Percentiles rank a stretch among this genome's conserved stretches.
Conservation (phyloP, 805 yeast genomes). For the Saccharomyces mikatae region DNA sequence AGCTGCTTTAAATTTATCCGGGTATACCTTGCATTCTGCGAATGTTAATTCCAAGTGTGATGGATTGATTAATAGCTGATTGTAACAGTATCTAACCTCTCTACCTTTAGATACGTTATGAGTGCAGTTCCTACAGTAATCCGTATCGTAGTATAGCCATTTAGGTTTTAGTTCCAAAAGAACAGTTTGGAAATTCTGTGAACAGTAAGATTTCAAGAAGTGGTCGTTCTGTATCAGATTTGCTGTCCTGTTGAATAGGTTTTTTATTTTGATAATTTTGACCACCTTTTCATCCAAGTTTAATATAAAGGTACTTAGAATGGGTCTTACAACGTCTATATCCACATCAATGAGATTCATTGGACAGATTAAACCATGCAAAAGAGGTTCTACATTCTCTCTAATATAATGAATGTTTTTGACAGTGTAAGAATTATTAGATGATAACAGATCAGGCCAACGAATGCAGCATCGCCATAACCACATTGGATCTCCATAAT, state of each 20-base stretch:
- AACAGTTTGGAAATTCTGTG: background rate
- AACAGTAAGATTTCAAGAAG: conserved; percentile 15
- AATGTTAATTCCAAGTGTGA: conserved; percentile 8
- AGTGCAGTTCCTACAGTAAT: conserved; percentile 27
- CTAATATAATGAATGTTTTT: conserved; percentile 15
- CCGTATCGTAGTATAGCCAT: conserved; percentile 18
- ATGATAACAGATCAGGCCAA: conserved; percentile 7
- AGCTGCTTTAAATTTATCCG: conserved; percentile 8
- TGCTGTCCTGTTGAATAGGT: conserved; percentile 6
- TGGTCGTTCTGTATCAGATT: conserved; percentile 15
- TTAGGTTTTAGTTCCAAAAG: conserved; percentile 29
- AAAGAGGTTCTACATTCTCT: conserved; percentile 5
- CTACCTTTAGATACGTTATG: conserved; percentile 19
- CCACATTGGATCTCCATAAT: conserved; percentile 7
- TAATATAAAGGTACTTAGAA: conserved; percentile 3
- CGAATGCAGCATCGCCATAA: conserved; percentile 23
- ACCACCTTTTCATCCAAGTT: conserved; percentile 9
- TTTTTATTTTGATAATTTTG: conserved; percentile 13
- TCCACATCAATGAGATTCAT: conserved; percentile 10
- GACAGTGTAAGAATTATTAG: conserved; percentile 18
- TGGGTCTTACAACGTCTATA: background rate
- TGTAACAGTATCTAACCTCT: conserved; percentile 19
- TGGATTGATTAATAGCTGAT: conserved; percentile 9
- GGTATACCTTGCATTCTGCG: conserved; percentile 1
- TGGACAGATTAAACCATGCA: conserved; percentile 9